These are phyloP conservation scores for Teratosphaeria pseudoeucalypti DNA, from an alignment of 2,329 filamentous ascomycete species.

Conservation along the genomic window DNA sequence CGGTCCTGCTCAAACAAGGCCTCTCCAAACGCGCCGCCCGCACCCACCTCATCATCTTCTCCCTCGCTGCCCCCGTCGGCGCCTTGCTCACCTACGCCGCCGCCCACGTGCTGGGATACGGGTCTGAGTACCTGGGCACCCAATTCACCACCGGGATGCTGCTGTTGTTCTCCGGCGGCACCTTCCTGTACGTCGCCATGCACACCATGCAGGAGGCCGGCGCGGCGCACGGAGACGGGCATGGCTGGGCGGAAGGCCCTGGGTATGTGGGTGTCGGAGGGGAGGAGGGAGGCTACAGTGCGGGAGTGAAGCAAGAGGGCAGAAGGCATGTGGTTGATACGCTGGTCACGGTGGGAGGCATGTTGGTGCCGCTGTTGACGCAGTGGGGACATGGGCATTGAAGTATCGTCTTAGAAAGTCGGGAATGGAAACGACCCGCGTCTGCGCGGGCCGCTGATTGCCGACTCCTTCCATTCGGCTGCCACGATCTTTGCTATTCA, in stretches of 20 bases:
- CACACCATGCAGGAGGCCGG: slow-evolving; percentile 78
- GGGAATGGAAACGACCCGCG: too few relatives aligned
- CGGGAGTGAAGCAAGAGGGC: neutral
- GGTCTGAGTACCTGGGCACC: slow-evolving; percentile 41
- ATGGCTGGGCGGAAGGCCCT: slow-evolving; percentile 2
- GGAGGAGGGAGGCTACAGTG: slow-evolving; percentile 3
- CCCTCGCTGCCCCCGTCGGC: slow-evolving; percentile 76
- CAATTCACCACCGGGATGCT: slow-evolving; percentile 89
- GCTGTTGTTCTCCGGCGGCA: slow-evolving; percentile 88
- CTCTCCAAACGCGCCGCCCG: slow-evolving; percentile 76
- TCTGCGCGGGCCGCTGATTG: too few relatives aligned
- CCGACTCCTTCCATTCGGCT: too few relatives aligned
- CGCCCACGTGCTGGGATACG: slow-evolving; percentile 60
- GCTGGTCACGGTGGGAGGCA: slow-evolving; percentile 60
- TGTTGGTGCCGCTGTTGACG: slow-evolving; percentile 67
- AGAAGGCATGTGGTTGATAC: slow-evolving; percentile 36
- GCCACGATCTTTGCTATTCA: too few relatives aligned
- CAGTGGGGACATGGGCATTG: slow-evolving; percentile 66
- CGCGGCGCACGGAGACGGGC: neutral
- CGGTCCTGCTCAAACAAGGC: slow-evolving; percentile 80
- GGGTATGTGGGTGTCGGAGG: slow-evolving; percentile 8
- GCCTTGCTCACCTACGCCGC: slow-evolving; percentile 75
- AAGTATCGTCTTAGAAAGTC: neutral
- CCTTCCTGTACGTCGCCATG: slow-evolving; percentile 98
- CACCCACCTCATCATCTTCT: slow-evolving; percentile 81